A percentile compares a stretch with the other conserved stretches of the same genome.
Conservation (phyloP, 2,329 filamentous ascomycete genomes). For the Monosporascus sp. region DNA sequence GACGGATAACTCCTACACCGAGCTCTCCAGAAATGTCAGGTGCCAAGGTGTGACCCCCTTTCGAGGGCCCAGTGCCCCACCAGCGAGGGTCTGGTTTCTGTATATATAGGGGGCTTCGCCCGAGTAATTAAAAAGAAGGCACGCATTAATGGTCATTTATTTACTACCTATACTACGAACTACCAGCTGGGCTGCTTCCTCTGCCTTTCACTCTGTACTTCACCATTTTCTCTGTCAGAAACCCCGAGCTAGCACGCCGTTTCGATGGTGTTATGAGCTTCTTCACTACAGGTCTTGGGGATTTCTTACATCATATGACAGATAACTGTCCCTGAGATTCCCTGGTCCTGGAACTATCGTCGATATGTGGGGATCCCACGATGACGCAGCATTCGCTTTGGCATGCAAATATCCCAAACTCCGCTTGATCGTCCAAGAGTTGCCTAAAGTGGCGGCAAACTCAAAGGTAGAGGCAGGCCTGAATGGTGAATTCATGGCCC, state of each 20-base stretch:
- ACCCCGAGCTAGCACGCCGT: conserved; percentile 7
- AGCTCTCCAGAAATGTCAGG: neutral
- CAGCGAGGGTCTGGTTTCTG: no score
- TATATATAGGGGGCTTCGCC: no score
- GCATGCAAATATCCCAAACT: neutral
- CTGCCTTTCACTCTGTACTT: no score
- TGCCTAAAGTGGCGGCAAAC: conserved; percentile 3
- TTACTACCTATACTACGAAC: no score
- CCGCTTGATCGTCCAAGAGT: conserved; percentile 7
- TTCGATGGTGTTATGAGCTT: conserved; percentile 7
- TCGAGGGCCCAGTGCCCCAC: no score
- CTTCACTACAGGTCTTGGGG: neutral
- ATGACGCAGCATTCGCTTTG: conserved; percentile 1
- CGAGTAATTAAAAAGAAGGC: no score
- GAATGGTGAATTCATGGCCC: conserved; percentile 17
- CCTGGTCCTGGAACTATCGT: neutral
- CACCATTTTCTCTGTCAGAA: no score
- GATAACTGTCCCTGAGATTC: conserved; percentile 3
- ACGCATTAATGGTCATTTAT: no score
- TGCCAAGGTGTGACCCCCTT: no score
- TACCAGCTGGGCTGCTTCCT: no score
- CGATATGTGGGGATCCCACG: conserved; percentile 5
- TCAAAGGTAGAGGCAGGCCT: neutral
- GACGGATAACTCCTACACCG: conserved; percentile 3
- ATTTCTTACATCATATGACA: neutral